These are phyloP conservation scores for Salix exigua DNA, from an alignment of 345 rosid species.

Conservation along the genomic window DNA sequence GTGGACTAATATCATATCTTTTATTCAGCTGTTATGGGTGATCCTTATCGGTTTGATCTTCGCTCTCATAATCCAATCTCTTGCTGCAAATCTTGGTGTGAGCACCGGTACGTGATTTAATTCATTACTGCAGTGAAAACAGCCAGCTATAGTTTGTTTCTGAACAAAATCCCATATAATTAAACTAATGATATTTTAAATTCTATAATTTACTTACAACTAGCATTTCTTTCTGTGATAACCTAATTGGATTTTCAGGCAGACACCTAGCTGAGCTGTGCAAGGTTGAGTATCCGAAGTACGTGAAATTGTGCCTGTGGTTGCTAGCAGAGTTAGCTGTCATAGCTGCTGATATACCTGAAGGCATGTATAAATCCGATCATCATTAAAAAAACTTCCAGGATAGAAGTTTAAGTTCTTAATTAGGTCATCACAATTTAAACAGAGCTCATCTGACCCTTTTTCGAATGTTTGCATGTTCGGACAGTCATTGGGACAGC, in stretches of 20 bases:
- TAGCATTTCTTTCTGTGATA: too few relatives aligned
- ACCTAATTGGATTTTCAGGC: neutral
- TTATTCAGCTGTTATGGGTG: conserved; percentile 28
- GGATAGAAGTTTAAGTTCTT: too few relatives aligned
- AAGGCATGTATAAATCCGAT: neutral
- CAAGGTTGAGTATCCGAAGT: conserved; percentile 19
- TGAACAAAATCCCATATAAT: neutral
- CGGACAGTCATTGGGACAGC: conserved; percentile 26
- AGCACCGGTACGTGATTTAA: neutral
- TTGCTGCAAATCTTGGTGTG: conserved; percentile 36
- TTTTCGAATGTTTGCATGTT: too few relatives aligned
- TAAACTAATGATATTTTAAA: neutral
- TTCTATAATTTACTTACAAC: neutral
- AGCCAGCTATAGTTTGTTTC: neutral
- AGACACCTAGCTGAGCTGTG: conserved; percentile 18
- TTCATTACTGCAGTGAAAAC: neutral
- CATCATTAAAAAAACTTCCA: neutral
- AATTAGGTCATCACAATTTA: neutral
- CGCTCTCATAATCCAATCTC: conserved; percentile 32
- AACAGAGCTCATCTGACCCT: neutral
- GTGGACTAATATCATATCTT: neutral
- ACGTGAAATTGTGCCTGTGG: conserved; percentile 16
- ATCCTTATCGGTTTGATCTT: conserved; percentile 19
- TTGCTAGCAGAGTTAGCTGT: conserved; percentile 24
- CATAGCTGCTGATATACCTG: conserved; percentile 29